Evolutionary conservation across 208 protist species (phyloP), one percentile per base, ranked within the genome.

Genomic region (Wallacemonas collosoma): DNA sequence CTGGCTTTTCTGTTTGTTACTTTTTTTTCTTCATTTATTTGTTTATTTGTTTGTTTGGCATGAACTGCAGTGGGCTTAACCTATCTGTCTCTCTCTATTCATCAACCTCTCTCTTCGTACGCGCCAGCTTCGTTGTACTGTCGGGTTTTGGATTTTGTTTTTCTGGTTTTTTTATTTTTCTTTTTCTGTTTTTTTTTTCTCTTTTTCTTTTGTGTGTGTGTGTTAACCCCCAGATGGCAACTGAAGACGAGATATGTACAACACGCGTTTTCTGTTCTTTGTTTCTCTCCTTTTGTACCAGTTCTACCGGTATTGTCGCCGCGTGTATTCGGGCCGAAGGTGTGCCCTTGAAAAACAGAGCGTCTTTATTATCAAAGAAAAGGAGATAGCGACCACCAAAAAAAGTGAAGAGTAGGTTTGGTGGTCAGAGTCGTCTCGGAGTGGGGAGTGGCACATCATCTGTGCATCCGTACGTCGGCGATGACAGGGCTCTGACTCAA

Each of bases 11-110:
- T 35, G 4, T 61, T 26, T 61, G 38, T 47, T n/a, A n/a, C n/a
- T 57, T 36, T 72, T 72, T 61, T 12, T n/a, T 53, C 56, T n/a
- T 50, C 11, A 63, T 72, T 72, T 2, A 14, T 50, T 50, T 50
- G 7, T 11, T 50, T 11, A 50, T 14, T 11, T 5, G 45, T 50
- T 50, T 6, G 45, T 50, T 6, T 50, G 6, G 45, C 6, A 50
- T 50, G 26, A 26, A 26, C 26, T 26, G 26, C 26, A 26, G 26
- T 26, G 26, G 26, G 26, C 26, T 26, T 26, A 26, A 26, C 26
- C 26, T 26, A 26, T 26, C 26, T 26, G 26, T 26, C 26, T 26
- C 26, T 26, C 26, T 26, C 26, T 26, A 26, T 26, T 26, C 26
- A 26, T 26, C 26, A 26, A 26, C 26, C 26, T 26, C 26, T 26